Conservation (phyloP, 2,329 filamentous ascomycete species). For the Ophiostoma sp. region DNA sequence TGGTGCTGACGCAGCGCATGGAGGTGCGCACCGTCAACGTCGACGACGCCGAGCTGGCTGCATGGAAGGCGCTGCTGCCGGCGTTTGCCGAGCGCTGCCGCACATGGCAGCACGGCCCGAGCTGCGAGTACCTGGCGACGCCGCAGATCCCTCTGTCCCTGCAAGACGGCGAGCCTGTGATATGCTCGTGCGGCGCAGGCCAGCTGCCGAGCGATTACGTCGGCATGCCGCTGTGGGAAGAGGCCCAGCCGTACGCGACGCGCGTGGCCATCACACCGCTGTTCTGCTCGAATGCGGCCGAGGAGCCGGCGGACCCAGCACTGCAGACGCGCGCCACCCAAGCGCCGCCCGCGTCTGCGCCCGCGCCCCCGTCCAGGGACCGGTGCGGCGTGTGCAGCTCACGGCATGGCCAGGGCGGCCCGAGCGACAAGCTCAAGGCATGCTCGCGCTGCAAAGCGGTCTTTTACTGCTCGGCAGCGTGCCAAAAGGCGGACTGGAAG, state of each 20-base stretch:
- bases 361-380: background rate
- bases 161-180: slow-evolving; percentile 7
- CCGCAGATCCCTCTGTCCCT: slow-evolving; percentile 37
- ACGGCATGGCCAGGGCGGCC: slow-evolving; percentile 29
- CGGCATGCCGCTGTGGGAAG: slow-evolving; percentile 41
- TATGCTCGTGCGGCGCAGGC: slow-evolving; percentile 46
- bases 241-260: slow-evolving; percentile 42
- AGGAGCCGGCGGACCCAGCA: background rate
- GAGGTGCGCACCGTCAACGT: slow-evolving; percentile 32
- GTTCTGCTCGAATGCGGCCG: slow-evolving; percentile 30
- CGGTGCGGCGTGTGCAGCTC: slow-evolving; percentile 34
- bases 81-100: slow-evolving; percentile 45
- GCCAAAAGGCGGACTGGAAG: slow-evolving; percentile 52
- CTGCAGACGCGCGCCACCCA: background rate
- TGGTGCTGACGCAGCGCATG: background rate
- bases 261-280: slow-evolving; percentile 54
- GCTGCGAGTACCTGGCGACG: slow-evolving; percentile 40
- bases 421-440: slow-evolving; percentile 35
- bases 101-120: slow-evolving; percentile 41
- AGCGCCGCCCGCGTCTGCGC: too few relatives aligned
- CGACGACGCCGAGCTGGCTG: slow-evolving; percentile 51
- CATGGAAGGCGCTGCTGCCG: slow-evolving; percentile 45
- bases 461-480: slow-evolving; percentile 49
- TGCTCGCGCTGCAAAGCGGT: slow-evolving; percentile 35
- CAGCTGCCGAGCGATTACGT: slow-evolving; percentile 39